Conservation (phyloP, 2,329 filamentous ascomycete genomes). For the Aspergillus udagawae region DNA sequence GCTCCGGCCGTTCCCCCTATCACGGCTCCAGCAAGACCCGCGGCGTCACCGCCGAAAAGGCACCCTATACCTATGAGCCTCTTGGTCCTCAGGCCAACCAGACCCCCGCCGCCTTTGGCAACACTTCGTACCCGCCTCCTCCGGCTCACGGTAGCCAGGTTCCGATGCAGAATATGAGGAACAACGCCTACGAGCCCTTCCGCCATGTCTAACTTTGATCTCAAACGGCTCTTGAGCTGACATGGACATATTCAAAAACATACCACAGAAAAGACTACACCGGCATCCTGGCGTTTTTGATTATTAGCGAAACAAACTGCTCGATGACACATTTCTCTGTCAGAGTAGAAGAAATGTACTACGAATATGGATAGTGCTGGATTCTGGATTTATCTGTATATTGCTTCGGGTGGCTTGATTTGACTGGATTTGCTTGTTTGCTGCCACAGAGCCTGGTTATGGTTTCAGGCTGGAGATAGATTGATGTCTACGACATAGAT, state of each 20-base stretch:
- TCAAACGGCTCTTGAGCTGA: too few species aligned
- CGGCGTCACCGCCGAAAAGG: conserved; percentile 54
- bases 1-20: conserved; percentile 60
- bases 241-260: too few species aligned
- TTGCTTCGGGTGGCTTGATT: neutral
- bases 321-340: conserved; percentile 5
- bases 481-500: conserved; percentile 16
- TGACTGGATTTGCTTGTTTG: neutral
- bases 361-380: too few species aligned
- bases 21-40: conserved; percentile 37
- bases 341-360: neutral
- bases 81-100: conserved; percentile 34
- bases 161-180: conserved; percentile 22
- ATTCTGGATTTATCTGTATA: neutral
- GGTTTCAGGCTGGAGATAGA: conserved; percentile 10
- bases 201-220: conserved; percentile 29
- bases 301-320: conserved; percentile 1
- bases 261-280: neutral
- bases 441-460: neutral
- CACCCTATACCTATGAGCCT: conserved; percentile 58
- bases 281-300: neutral
- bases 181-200: conserved; percentile 36
- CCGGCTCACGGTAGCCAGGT: conserved; percentile 16
- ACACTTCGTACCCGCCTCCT: conserved; percentile 27
- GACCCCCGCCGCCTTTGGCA: conserved; percentile 17